These are phyloP conservation scores for Psilocybe subaeruginosa DNA, from an alignment of 768 basidiomycete genomes.

Conservation along the genomic window DNA sequence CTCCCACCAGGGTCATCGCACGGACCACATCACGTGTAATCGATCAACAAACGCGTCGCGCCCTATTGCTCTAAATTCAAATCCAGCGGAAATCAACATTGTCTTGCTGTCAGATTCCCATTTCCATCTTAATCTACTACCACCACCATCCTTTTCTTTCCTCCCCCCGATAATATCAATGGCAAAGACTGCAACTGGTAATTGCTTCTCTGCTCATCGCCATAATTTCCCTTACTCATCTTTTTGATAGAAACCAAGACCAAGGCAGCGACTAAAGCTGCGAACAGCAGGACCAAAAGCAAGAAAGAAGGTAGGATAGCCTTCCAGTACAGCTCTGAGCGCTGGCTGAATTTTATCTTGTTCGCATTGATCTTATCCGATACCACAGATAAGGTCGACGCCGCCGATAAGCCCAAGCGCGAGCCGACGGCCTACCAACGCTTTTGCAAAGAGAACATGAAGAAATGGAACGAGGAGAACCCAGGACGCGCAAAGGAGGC, in stretches of 20 bases:
- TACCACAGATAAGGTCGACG: slow-evolving; percentile 25
- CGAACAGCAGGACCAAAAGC: slow-evolving; percentile 44
- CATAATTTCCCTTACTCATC: slow-evolving; percentile 2
- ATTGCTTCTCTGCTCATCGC: slow-evolving; percentile 11
- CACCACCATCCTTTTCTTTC: slow-evolving; percentile 13
- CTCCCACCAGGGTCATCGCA: not conserved
- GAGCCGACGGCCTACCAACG: slow-evolving; percentile 62
- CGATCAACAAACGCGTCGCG: slow-evolving; percentile 22
- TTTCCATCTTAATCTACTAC: slow-evolving; percentile 13
- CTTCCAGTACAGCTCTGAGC: not conserved
- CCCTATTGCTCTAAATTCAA: slow-evolving; percentile 11
- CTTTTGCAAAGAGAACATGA: slow-evolving; percentile 60
- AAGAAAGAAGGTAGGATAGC: slow-evolving; percentile 34
- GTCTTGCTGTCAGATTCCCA: slow-evolving; percentile 17
- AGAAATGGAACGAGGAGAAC: slow-evolving; percentile 57
- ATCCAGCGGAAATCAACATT: slow-evolving; percentile 6
- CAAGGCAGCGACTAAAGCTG: slow-evolving; percentile 58
- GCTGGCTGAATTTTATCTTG: not conserved
- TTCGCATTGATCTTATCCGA: not conserved
- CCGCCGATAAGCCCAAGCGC: slow-evolving; percentile 54
- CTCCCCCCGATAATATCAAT: slow-evolving; percentile 31
- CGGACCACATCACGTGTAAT: slow-evolving; percentile 11
- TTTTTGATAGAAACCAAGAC: slow-evolving; percentile 47
- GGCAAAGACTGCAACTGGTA: slow-evolving; percentile 57
- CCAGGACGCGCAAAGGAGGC: slow-evolving; percentile 56